Percentiles rank a stretch among this genome's conserved stretches.
These are phyloP conservation scores for Aspergillus pseudotamarii DNA, from an alignment of 2,329 filamentous ascomycete genomes.

Conservation along the genomic window DNA sequence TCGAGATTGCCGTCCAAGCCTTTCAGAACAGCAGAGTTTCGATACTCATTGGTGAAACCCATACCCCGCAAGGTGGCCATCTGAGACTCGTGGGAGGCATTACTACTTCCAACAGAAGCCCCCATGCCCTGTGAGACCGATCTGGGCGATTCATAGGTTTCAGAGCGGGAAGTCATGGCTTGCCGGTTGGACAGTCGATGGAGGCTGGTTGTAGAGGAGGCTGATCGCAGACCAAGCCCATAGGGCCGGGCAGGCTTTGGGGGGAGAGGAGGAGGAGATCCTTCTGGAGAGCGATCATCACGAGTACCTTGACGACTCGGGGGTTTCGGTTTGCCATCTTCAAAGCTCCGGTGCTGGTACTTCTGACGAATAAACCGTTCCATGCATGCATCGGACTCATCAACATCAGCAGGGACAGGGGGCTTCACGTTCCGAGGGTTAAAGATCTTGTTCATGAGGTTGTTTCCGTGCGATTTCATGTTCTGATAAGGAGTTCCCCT, in stretches of 20 bases:
- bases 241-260: constrained; percentile 64
- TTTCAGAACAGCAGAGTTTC: constrained; percentile 79
- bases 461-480: constrained; percentile 92
- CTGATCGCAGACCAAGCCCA: constrained; percentile 67
- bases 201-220: constrained; percentile 69
- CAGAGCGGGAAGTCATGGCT: constrained; percentile 29
- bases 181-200: constrained; percentile 63
- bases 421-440: constrained; percentile 84
- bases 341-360: constrained; percentile 71
- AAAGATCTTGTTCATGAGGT: constrained; percentile 81
- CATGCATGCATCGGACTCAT: constrained; percentile 92
- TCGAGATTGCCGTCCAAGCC: constrained; percentile 84
- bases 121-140: constrained; percentile 60
- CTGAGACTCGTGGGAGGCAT: constrained; percentile 67
- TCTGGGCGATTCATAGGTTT: constrained; percentile 27
- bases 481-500: constrained; percentile 56
- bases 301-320: constrained; percentile 58
- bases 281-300: constrained; percentile 57
- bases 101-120: constrained; percentile 60
- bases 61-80: constrained; percentile 78
- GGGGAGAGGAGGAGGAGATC: constrained; percentile 59
- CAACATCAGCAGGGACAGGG: constrained; percentile 82
- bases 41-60: constrained; percentile 84
- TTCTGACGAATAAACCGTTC: constrained; percentile 94
- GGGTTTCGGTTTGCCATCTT: constrained; percentile 48